A percentile compares a stretch with the other conserved stretches of the same genome.
Evolutionary conservation across 2,329 filamentous ascomycete genomes (phyloP).

Genomic region (Davidsoniella australis): DNA sequence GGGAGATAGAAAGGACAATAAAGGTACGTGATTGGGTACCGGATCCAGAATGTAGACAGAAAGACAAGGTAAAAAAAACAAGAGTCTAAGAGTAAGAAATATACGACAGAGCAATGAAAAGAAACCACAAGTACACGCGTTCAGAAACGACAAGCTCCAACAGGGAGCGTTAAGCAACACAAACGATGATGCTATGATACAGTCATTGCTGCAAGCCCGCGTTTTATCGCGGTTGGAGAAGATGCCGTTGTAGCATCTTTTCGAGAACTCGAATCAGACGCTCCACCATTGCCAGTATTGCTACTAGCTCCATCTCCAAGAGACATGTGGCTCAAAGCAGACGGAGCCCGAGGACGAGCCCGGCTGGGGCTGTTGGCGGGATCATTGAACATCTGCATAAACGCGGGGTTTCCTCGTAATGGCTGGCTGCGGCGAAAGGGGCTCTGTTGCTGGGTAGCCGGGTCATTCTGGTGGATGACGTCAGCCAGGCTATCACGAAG

Average conservation of each 20-base stretch:
- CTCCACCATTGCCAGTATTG: too few species aligned
- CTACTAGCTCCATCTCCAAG: not conserved
- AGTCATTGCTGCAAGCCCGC: too few species aligned
- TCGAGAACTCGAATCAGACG: not conserved
- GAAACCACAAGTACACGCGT: not conserved
- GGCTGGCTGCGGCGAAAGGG: slow-evolving; percentile 28
- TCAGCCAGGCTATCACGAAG: slow-evolving; percentile 43
- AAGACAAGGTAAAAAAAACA: not conserved
- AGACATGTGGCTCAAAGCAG: not conserved
- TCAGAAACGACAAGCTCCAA: not conserved
- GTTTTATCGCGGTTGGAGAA: not conserved
- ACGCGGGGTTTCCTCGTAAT: slow-evolving; percentile 36
- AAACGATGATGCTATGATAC: too few species aligned
- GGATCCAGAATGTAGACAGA: too few species aligned
- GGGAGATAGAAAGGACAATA: not conserved
- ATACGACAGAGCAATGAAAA: not conserved
- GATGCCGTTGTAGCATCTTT: not conserved
- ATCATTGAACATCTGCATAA: slow-evolving; percentile 48
- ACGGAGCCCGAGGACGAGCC: not conserved
- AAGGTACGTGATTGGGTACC: too few species aligned
- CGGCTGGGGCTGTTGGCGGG: slow-evolving; percentile 22
- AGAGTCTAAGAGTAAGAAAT: not conserved
- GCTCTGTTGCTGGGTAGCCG: slow-evolving; percentile 27
- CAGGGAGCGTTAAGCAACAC: too few species aligned
- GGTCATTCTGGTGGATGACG: slow-evolving; percentile 40